These are phyloP conservation scores for Salix caprea DNA, from an alignment of 345 rosid genomes.

Conservation along the genomic window DNA sequence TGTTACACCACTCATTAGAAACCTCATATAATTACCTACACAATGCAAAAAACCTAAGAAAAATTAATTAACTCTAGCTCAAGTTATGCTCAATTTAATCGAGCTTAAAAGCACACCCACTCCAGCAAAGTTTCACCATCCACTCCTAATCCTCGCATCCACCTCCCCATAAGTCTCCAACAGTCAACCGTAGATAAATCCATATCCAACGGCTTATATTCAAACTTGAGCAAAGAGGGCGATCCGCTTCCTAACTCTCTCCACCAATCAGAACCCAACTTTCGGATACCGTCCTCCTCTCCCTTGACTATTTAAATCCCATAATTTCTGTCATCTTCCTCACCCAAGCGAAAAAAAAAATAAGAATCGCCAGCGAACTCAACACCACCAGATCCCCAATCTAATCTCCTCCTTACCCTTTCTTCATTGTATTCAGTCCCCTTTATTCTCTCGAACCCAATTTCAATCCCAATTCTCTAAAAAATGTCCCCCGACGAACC, in stretches of 20 bases:
- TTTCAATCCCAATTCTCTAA: neutral
- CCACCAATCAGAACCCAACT: constrained; percentile 50
- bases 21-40: constrained; percentile 44
- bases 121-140: constrained; percentile 14
- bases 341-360: constrained; percentile 2
- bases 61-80: constrained; percentile 13
- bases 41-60: constrained; percentile 10
- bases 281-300: constrained; percentile 31
- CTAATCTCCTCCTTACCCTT: neutral
- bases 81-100: constrained; percentile 32
- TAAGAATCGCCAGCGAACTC: neutral
- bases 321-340: constrained; percentile 12
- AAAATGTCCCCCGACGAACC: constrained; percentile 54
- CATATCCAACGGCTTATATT: constrained; percentile 57
- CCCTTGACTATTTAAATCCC: constrained; percentile 53
- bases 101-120: constrained; percentile 71
- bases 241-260: constrained; percentile 43
- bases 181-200: constrained; percentile 41
- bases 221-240: constrained; percentile 31
- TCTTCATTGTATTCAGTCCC: neutral
- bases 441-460: neutral
- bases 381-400: constrained; percentile 21
- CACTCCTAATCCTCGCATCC: constrained; percentile 18
- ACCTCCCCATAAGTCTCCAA: constrained; percentile 3
- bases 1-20: constrained; percentile 24